Base-by-base conservation (phyloP, 306 rosid genomes). In the Malus fusca region DNA sequence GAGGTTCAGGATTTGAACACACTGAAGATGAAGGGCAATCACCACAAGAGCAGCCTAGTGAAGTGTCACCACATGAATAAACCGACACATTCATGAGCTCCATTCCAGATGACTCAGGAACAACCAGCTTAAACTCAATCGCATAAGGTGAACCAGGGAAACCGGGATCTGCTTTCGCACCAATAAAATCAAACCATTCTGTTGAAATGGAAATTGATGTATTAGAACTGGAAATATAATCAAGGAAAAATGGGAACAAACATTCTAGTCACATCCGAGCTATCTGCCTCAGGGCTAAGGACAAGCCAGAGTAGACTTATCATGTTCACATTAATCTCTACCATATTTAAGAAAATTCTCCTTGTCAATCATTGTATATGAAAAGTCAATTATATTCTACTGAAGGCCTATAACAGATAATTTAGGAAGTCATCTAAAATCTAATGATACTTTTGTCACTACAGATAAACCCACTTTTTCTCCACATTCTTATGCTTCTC, bases 21-120 rank as follows among this genome's bases (percentile, higher is more conserved):
- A 79, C 71, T 19, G 97, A 87, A 81, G 97, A 85, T 82, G 79
- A 80, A 72, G 97, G 98, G 75, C 98, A 94, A 85, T 94, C 98
- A 64, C 98, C 98, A 37, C 98, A 94, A 81, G 98, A 94, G 85
- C 98, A 94, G 75, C 97, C 96, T 64, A 94, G 87, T 64, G 98
- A 92, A 80, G 93, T 88, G 88, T 94, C 98, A 76, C 84, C 82
- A 76, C 98, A 94, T 18, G 92, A 83, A 82, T 88, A 94, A 69
- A 66, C 89, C 78, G 97, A 86, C 75, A 88, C 88, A 52, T 94
- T 92, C 98, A 94, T 94, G 68, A 75, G 91, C 84, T 81, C 85
- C 93, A 94, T 83, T 28, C 80, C 84, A 73, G 92, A 90, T 75
- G 92, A 66, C 75, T 82, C 81, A 10, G 76, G 82, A 81, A 80